A percentile compares a stretch with the other conserved stretches of the same genome.
phyloP scores from a whole-genome alignment of 257 asterid genomes.

The Apocynum venetum region DNA sequence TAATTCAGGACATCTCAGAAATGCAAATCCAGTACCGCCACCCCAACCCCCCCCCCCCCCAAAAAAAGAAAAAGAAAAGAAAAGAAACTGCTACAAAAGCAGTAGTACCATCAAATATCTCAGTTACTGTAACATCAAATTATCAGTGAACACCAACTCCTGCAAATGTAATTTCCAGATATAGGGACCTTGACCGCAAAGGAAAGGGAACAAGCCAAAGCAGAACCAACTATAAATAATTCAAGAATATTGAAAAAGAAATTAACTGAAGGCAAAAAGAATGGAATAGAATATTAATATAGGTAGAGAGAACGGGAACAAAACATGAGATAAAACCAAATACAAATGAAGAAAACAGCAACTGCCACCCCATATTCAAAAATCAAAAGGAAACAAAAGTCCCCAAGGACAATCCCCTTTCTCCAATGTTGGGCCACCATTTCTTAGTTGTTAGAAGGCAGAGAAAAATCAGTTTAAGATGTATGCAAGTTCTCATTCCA shows the following conservation, averaged over 20 bases:
- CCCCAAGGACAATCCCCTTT: neutral
- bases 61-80: neutral
- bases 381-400: neutral
- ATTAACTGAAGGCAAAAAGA: neutral
- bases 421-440: neutral
- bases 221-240: neutral
- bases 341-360: neutral
- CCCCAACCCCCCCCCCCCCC: neutral
- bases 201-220: neutral
- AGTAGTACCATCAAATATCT: neutral
- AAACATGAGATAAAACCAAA: neutral
- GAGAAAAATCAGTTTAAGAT: neutral
- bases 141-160: neutral
- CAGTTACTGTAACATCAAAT: neutral
- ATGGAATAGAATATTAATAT: neutral
- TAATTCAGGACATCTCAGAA: conserved; percentile 2
- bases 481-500: neutral
- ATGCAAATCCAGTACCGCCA: neutral
- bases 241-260: neutral
- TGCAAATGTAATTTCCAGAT: neutral
- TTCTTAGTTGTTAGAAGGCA: neutral
- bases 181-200: neutral
- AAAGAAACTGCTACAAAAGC: neutral
- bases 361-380: too few relatives aligned
- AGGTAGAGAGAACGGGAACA: neutral